Percentiles rank a stretch among this genome's conserved stretches.
Evolutionary conservation across 345 rosid species (phyloP).

Genomic region (Populus deltoides): DNA sequence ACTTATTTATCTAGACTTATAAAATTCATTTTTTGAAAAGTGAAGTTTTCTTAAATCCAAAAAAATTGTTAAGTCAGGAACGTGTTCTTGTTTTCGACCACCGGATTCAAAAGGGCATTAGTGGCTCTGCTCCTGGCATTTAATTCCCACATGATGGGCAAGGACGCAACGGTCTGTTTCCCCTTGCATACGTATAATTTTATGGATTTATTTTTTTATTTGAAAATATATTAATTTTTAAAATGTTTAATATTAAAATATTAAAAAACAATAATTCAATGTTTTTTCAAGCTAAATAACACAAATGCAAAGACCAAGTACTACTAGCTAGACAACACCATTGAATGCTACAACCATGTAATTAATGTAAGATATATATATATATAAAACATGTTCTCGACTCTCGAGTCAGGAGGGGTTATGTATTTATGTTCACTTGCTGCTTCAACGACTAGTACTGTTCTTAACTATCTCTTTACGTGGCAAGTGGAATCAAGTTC

Average conservation of each 20-base stretch:
- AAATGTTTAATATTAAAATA: no score
- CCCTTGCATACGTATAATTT: not conserved
- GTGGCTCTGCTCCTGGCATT: no score
- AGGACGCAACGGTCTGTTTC: not conserved
- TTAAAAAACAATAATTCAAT: no score
- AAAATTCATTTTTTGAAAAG: no score
- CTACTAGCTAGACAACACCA: not conserved
- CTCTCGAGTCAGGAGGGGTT: not conserved
- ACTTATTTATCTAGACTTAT: no score
- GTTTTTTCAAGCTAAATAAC: no score
- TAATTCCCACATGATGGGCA: not conserved
- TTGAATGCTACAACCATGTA: not conserved
- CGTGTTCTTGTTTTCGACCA: not conserved
- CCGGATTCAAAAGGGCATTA: no score
- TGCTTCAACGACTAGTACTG: not conserved
- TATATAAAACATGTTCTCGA: not conserved
- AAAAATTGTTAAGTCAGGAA: not conserved
- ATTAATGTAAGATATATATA: no score
- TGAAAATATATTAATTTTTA: no score
- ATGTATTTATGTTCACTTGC: not conserved
- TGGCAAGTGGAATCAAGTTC: not conserved
- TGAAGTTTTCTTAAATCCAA: no score
- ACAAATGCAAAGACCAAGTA: accelerated
- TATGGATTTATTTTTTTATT: no score
- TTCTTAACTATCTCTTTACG: not conserved